phyloP scores from a whole-genome alignment of 2,329 filamentous ascomycete species.

The Aspergillus pseudoterreus region DNA sequence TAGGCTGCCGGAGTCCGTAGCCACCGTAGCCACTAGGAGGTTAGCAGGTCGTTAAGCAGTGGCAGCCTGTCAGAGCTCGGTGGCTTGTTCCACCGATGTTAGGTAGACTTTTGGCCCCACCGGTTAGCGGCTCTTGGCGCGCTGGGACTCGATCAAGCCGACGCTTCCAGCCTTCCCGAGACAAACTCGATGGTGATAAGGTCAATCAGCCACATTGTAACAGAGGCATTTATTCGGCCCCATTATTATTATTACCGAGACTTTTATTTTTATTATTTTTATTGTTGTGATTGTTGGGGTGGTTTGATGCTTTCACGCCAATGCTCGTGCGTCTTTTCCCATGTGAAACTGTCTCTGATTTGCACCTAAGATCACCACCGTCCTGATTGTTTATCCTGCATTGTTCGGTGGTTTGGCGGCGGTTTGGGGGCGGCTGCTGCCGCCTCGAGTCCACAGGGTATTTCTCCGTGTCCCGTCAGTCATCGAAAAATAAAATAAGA shows the following conservation, averaged over 20 bases:
- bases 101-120: slow-evolving; percentile 12
- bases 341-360: slow-evolving; percentile 14
- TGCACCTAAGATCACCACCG: not conserved
- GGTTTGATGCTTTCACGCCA: too few relatives aligned
- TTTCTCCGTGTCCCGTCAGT: not conserved
- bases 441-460: not conserved
- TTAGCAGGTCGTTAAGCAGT: not conserved
- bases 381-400: too few relatives aligned
- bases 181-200: slow-evolving; percentile 9
- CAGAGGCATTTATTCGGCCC: slow-evolving; percentile 6
- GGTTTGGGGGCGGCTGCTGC: too few relatives aligned
- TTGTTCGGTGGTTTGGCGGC: too few relatives aligned
- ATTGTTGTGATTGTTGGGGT: not conserved
- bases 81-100: slow-evolving; percentile 10
- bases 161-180: slow-evolving; percentile 9
- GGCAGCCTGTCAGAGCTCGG: slow-evolving; percentile 12
- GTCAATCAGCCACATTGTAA: slow-evolving; percentile 12
- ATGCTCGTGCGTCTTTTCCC: slow-evolving; percentile 10
- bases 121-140: slow-evolving; percentile 16
- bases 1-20: slow-evolving; percentile 4
- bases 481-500: not conserved
- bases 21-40: slow-evolving; percentile 1
- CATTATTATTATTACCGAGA: not conserved
- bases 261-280: not conserved
- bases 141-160: slow-evolving; percentile 12